Conservation (phyloP, 192 early-diverging fungal species). For the Coemansia sp. region DNA sequence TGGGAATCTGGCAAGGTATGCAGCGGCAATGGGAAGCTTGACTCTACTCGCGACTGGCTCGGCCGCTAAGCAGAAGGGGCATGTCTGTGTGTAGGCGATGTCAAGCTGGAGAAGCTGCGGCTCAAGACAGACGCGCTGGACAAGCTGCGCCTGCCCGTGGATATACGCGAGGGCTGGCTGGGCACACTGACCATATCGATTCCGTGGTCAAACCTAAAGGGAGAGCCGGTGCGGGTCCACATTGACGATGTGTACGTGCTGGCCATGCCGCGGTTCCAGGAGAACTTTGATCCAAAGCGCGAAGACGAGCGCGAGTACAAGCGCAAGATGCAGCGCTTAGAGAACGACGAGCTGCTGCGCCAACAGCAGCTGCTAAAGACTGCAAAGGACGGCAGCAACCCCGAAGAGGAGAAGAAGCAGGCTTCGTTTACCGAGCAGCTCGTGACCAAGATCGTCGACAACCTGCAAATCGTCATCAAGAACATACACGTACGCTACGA, state of each 20-base stretch:
- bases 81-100: conserved; percentile 64
- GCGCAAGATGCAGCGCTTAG: conserved; percentile 77
- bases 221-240: conserved; percentile 82
- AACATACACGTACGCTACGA: conserved; percentile 97
- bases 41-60: not conserved
- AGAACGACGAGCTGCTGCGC: conserved; percentile 40
- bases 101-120: conserved; percentile 85
- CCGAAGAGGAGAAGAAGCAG: conserved; percentile 58
- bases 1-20: conserved; percentile 94
- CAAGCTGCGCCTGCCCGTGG: conserved; percentile 90
- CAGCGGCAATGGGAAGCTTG: too few species aligned
- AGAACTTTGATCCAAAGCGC: conserved; percentile 78
- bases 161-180: conserved; percentile 88
- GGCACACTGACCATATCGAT: conserved; percentile 90
- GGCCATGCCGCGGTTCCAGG: conserved; percentile 74
- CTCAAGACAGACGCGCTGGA: conserved; percentile 86
- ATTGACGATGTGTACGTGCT: conserved; percentile 87
- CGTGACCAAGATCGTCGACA: conserved; percentile 91
- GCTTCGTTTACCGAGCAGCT: conserved; percentile 86
- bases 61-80: not conserved
- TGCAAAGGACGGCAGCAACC: conserved; percentile 4
- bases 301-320: conserved; percentile 71
- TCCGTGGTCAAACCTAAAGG: conserved; percentile 95
- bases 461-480: conserved; percentile 89
- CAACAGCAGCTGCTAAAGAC: conserved; percentile 26